phyloP scores from a whole-genome alignment of 768 basidiomycete species.

The Russula compacta region DNA sequence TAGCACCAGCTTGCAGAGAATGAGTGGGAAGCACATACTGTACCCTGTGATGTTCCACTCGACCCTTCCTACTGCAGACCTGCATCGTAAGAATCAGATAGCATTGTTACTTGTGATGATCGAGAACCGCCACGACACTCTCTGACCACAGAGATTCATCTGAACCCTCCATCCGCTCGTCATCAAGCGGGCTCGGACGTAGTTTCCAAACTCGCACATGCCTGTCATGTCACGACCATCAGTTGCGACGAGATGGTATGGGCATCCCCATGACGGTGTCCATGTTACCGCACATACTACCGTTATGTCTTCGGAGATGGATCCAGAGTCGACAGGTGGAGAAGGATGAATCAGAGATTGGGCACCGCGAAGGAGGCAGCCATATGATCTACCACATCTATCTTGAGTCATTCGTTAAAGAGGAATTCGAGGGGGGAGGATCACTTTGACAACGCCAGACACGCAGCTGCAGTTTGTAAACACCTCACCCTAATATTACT shows the following conservation, averaged over 20 bases:
- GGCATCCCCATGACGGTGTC: constrained; percentile 91
- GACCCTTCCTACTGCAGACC: constrained; percentile 71
- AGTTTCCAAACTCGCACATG: constrained; percentile 86
- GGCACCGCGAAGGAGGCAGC: constrained; percentile 58
- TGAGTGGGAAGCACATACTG: constrained; percentile 14
- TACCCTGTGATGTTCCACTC: constrained; percentile 94
- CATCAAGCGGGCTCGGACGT: constrained; percentile 41
- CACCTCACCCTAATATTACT: constrained; percentile 90
- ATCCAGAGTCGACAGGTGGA: constrained; percentile 28
- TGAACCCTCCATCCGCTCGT: constrained; percentile 30
- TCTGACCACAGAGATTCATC: constrained; percentile 63
- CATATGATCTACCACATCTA: constrained; percentile 55
- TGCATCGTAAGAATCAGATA: constrained; percentile 22
- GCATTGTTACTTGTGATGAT: constrained; percentile 57
- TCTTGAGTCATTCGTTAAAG: background rate
- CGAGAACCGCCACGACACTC: constrained; percentile 74
- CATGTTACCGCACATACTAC: constrained; percentile 69
- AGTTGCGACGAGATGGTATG: constrained; percentile 90
- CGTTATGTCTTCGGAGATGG: constrained; percentile 28
- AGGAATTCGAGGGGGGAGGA: background rate
- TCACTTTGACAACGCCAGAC: constrained; percentile 67
- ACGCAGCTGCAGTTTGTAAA: constrained; percentile 71
- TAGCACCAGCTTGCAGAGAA: background rate
- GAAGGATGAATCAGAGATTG: constrained; percentile 48
- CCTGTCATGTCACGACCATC: constrained; percentile 83